Conservation (phyloP, 345 rosid genomes). For the Gossypium australe region DNA sequence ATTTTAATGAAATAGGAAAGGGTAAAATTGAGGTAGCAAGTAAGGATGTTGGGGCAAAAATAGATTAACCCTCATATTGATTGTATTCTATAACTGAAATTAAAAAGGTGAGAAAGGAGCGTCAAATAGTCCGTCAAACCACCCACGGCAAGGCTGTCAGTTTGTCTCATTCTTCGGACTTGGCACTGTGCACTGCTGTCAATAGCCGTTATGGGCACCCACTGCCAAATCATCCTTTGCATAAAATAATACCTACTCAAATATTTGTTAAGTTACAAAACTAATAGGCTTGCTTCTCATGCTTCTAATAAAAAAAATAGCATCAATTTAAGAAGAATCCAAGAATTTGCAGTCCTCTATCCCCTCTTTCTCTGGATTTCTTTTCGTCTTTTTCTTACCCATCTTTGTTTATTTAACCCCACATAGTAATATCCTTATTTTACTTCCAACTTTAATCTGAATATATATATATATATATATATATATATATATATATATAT, state of each 20-base stretch:
- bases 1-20: too few relatives aligned
- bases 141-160: background rate
- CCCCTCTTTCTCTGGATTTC: background rate
- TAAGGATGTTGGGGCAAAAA: too few relatives aligned
- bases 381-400: background rate
- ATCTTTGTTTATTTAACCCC: background rate
- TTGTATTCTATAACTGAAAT: too few relatives aligned
- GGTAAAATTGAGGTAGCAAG: too few relatives aligned
- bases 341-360: background rate
- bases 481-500: too few relatives aligned
- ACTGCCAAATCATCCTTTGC: background rate
- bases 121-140: constrained; percentile 4
- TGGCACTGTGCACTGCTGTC: background rate
- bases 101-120: background rate
- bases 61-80: too few relatives aligned
- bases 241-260: background rate
- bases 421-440: background rate
- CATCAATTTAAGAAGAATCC: background rate
- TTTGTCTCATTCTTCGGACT: constrained; percentile 7
- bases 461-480: background rate
- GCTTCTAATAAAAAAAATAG: background rate
- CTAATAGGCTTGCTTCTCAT: background rate
- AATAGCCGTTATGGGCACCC: background rate
- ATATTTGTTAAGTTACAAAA: background rate
- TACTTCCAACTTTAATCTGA: background rate